phyloP scores from a whole-genome alignment of 2,329 filamentous ascomycete species.

The Sarocladium brachiariae region DNA sequence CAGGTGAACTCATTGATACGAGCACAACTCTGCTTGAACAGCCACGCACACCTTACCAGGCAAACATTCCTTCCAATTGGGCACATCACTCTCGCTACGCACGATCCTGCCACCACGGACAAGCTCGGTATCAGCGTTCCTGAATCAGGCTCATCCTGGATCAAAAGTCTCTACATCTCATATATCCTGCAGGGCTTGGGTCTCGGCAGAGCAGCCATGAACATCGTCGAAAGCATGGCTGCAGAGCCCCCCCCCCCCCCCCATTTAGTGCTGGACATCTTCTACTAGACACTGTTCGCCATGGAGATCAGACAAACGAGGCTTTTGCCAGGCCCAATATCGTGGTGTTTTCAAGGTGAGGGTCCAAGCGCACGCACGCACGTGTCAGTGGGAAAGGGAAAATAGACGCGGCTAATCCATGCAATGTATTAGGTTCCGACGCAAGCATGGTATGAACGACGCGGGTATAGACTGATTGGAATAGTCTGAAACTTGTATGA shows the following conservation, averaged over 20 bases:
- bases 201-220: conserved; percentile 10
- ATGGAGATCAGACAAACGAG: conserved; percentile 10
- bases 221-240: conserved; percentile 6
- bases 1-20: conserved; percentile 14
- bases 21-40: conserved; percentile 10
- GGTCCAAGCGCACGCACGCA: background rate
- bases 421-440: conserved; percentile 7
- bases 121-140: background rate
- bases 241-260: conserved; percentile 4
- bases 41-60: conserved; percentile 8
- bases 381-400: background rate
- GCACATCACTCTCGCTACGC: conserved; percentile 23
- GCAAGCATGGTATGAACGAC: conserved; percentile 10
- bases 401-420: background rate
- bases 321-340: conserved; percentile 8
- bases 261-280: conserved; percentile 9
- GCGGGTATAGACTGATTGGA: conserved; percentile 11
- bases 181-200: conserved; percentile 9
- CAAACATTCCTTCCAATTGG: conserved; percentile 23
- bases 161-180: conserved; percentile 12
- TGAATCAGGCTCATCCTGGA: conserved; percentile 2
- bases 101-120: conserved; percentile 9
- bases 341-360: conserved; percentile 2
- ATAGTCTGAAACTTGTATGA: conserved; percentile 6
- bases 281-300: conserved; percentile 10